Evolutionary conservation across 83 land plant genomes (phyloP).

Genomic region (Picea abies): DNA sequence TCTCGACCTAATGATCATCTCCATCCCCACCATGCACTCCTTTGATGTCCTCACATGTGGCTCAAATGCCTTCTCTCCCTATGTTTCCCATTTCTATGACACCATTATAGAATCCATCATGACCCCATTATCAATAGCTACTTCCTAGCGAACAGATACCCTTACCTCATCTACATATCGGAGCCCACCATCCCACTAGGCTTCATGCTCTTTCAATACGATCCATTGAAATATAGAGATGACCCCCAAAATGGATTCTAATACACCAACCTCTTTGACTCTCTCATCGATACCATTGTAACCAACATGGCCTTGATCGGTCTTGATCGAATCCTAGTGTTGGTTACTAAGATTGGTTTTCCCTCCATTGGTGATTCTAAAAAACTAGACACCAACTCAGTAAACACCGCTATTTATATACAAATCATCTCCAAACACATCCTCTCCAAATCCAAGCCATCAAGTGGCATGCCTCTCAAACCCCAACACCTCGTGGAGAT

Average conservation of each 20-base stretch:
- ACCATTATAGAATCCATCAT: neutral
- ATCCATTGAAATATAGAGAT: constrained; percentile 29
- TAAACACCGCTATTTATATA: constrained; percentile 38
- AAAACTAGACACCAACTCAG: constrained; percentile 21
- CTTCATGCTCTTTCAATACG: constrained; percentile 42
- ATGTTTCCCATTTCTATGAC: neutral
- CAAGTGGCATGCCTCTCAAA: constrained; percentile 44
- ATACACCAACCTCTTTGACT: constrained; percentile 53
- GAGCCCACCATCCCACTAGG: constrained; percentile 37
- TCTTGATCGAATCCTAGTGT: constrained; percentile 24
- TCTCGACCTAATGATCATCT: too few relatives aligned
- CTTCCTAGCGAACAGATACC: constrained; percentile 41
- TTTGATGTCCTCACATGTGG: too few relatives aligned
- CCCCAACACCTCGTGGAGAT: constrained; percentile 30
- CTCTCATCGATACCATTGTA: constrained; percentile 49
- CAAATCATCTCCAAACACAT: constrained; percentile 30
- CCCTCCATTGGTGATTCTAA: constrained; percentile 24
- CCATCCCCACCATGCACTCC: too few relatives aligned
- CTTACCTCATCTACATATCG: constrained; percentile 37
- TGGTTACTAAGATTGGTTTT: constrained; percentile 60
- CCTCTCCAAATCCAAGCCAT: constrained; percentile 15
- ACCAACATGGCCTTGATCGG: constrained; percentile 39
- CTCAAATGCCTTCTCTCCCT: too few relatives aligned
- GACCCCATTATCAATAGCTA: constrained; percentile 43
- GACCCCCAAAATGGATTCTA: constrained; percentile 36